Evolutionary conservation across 2,329 filamentous ascomycete species (phyloP).

Genomic region (Chalaropsis thielavioides): DNA sequence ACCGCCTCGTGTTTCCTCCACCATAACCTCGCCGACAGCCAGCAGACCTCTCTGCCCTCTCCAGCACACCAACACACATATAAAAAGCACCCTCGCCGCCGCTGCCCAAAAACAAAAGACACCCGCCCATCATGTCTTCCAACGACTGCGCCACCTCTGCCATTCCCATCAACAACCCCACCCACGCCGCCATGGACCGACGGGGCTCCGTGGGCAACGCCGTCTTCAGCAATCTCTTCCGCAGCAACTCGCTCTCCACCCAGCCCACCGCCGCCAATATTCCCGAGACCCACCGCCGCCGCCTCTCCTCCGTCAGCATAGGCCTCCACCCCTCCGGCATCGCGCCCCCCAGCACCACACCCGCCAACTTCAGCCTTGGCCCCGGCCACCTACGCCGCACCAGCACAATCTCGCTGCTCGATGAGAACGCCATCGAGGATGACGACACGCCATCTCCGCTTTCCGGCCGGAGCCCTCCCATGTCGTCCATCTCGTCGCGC

Average conservation of each 20-base stretch:
- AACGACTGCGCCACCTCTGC: constrained; percentile 13
- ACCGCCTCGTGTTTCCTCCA: neutral
- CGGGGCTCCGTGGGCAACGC: constrained; percentile 44
- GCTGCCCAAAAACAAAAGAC: too few species aligned
- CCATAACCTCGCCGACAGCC: too few species aligned
- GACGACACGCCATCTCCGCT: constrained; percentile 36
- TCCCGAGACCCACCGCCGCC: constrained; percentile 47
- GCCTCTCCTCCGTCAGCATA: constrained; percentile 31
- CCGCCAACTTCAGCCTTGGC: constrained; percentile 25
- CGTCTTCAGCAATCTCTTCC: constrained; percentile 44
- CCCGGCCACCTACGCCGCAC: constrained; percentile 38
- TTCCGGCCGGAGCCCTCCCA: constrained; percentile 7
- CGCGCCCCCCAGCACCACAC: constrained; percentile 31
- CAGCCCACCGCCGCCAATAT: constrained; percentile 29
- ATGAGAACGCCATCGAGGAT: constrained; percentile 62
- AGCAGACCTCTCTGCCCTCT: too few species aligned
- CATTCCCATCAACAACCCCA: constrained; percentile 22
- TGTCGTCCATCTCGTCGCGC: constrained; percentile 10
- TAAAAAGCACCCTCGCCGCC: neutral
- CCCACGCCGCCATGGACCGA: constrained; percentile 28
- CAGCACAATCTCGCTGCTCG: constrained; percentile 54
- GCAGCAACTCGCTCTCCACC: constrained; percentile 38
- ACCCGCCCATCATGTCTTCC: constrained; percentile 3
- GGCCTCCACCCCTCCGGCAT: constrained; percentile 3
- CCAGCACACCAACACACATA: neutral